Evolutionary conservation across 352 stramenopile genomes (phyloP).

Genomic region (Globisporangium iwayamae): DNA sequence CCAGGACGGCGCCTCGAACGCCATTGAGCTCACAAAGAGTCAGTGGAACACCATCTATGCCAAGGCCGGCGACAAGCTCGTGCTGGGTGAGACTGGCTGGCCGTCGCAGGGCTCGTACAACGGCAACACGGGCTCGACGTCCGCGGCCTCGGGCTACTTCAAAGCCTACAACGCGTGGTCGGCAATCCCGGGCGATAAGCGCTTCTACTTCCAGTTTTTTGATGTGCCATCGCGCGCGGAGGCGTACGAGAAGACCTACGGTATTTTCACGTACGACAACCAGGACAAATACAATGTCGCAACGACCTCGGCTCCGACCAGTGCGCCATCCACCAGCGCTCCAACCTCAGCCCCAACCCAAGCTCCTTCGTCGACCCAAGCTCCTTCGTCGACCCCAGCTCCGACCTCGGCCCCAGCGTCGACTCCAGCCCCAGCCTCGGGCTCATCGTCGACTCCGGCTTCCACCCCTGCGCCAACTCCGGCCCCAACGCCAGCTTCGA

Average conservation of each 20-base stretch:
- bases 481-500: conserved; percentile 4
- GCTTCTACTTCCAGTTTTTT: conserved; percentile 81
- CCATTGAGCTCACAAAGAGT: conserved; percentile 44
- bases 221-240: conserved; percentile 40
- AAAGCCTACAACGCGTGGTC: conserved; percentile 62
- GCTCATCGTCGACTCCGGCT: conserved; percentile 1
- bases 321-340: neutral
- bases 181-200: conserved; percentile 36
- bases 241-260: conserved; percentile 48
- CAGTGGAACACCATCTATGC: conserved; percentile 45
- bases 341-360: conserved; percentile 2
- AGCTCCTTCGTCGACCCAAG: neutral
- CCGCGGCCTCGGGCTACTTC: conserved; percentile 46
- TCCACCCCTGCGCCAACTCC: conserved; percentile 12
- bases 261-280: conserved; percentile 36
- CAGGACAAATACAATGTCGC: conserved; percentile 51
- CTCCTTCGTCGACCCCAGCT: neutral
- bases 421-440: neutral
- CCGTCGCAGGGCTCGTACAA: conserved; percentile 33
- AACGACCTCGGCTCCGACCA: neutral
- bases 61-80: conserved; percentile 37
- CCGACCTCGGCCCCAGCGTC: conserved; percentile 2
- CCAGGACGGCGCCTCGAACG: conserved; percentile 27
- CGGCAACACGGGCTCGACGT: conserved; percentile 35
- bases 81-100: conserved; percentile 58